These are phyloP conservation scores for Mycothermus thermophilus DNA, from an alignment of 495 filamentous ascomycete genomes.

Conservation along the genomic window DNA sequence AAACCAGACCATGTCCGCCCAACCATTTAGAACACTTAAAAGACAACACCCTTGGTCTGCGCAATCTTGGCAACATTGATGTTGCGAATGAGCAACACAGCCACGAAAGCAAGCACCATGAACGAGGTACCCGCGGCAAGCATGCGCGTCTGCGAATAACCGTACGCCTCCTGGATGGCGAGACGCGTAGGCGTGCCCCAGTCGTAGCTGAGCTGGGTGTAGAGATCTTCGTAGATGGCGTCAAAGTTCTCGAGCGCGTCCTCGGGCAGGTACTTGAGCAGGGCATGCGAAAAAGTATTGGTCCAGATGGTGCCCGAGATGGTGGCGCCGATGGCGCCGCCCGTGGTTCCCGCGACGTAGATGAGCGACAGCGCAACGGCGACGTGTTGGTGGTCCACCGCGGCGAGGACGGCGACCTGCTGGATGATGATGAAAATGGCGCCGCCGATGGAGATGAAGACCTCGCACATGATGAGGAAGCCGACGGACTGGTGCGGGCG, in stretches of 20 bases:
- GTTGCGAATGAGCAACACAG: slow-evolving; percentile 36
- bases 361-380: slow-evolving; percentile 50
- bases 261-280: slow-evolving; percentile 41
- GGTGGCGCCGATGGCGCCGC: slow-evolving; percentile 46
- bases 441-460: slow-evolving; percentile 61
- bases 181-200: slow-evolving; percentile 32
- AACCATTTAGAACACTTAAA: too few species aligned
- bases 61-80: slow-evolving; percentile 40
- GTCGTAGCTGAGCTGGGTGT: slow-evolving; percentile 36
- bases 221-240: slow-evolving; percentile 39
- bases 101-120: slow-evolving; percentile 31
- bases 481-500: slow-evolving; percentile 37
- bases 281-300: slow-evolving; percentile 37
- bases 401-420: slow-evolving; percentile 53
- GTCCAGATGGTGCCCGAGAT: slow-evolving; percentile 54
- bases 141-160: slow-evolving; percentile 39
- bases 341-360: slow-evolving; percentile 51
- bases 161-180: slow-evolving; percentile 43
- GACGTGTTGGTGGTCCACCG: slow-evolving; percentile 49
- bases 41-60: slow-evolving; percentile 14
- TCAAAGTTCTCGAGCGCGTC: slow-evolving; percentile 28
- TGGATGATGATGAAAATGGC: slow-evolving; percentile 42
- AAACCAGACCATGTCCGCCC: too few species aligned
- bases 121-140: slow-evolving; percentile 38
- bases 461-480: slow-evolving; percentile 61